Conservation (phyloP, 116 monocot species). For the Trichopus zeylanicus region DNA sequence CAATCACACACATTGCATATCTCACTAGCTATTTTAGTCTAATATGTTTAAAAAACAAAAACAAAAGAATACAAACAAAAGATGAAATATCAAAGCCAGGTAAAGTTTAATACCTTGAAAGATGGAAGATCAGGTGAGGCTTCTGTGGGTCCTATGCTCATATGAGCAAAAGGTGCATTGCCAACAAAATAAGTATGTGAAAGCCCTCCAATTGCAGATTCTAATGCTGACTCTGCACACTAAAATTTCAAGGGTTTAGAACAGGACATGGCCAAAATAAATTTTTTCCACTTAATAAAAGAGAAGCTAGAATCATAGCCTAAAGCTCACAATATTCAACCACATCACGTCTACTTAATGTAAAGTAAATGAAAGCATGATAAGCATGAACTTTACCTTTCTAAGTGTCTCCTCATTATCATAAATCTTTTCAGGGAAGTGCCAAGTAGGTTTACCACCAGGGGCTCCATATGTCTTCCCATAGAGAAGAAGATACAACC, state of each 20-base stretch:
- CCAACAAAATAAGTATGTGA: conserved; percentile 84
- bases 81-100: not conserved
- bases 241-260: conserved; percentile 20
- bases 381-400: conserved; percentile 29
- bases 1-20: too few species aligned
- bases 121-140: conserved; percentile 19
- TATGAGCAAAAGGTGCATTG: conserved; percentile 88
- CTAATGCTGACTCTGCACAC: conserved; percentile 91
- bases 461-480: conserved; percentile 54
- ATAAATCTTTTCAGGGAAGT: conserved; percentile 93
- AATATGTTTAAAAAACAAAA: too few species aligned
- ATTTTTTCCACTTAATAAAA: not conserved
- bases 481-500: conserved; percentile 92
- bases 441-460: conserved; percentile 69
- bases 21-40: too few species aligned
- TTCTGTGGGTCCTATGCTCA: conserved; percentile 33
- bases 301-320: not conserved
- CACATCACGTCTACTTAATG: not conserved
- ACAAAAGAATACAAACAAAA: not conserved
- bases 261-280: conserved; percentile 2
- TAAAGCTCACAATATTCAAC: not conserved
- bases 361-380: not conserved
- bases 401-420: conserved; percentile 85
- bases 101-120: conserved; percentile 55
- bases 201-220: conserved; percentile 75